Evolutionary conservation across 805 yeast species (phyloP), one percentile per base, ranked within the genome.

Genomic region (Yamadazyma phyllophila): DNA sequence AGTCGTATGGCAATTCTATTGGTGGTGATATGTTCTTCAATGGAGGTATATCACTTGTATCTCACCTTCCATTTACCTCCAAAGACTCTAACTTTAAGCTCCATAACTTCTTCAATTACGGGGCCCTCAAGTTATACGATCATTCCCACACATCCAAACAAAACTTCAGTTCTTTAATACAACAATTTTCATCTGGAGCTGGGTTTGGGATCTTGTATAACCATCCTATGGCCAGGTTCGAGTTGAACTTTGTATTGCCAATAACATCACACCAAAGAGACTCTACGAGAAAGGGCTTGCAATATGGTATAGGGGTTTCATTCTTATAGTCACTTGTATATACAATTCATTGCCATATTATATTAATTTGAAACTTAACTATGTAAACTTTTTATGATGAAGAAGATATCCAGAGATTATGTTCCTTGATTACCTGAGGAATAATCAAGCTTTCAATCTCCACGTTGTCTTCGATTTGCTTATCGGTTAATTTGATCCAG

Each of bases 371-470:
- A n/a, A n/a, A n/a, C n/a, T n/a, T n/a, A n/a, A n/a, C n/a, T n/a
- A n/a, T n/a, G n/a, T n/a, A n/a, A n/a, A n/a, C n/a, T n/a, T n/a
- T n/a, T n/a, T n/a, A n/a, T n/a, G 10, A 35, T 35, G 8, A 35
- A 15, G 13, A 17, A 7, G 13, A 26, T 36, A 20, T 81, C 90
- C 94, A 88, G 2, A 57, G 53, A 4, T 67, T 60, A 62, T 92
- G 99, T 44, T 74, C 67, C 46, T 67, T 59, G 24, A 87, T 74
- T 4, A 90, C 91, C 41, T 75, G 78, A 0, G 98, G 97, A 4
- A 94, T 80, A 41, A 92, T 88, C 38, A 83, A 49, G 27, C 84
- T 77, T 65, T 92, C 98, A 46, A 92, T 87, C 50, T 85, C 95
- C 1, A 71, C 68, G 24, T 69, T 66, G 2, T 62, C 48, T 2